Evolutionary conservation across 1,284 basidiomycete species (phyloP), one percentile per base, ranked within the genome.

Genomic region (Taiwanofungus camphoratus): DNA sequence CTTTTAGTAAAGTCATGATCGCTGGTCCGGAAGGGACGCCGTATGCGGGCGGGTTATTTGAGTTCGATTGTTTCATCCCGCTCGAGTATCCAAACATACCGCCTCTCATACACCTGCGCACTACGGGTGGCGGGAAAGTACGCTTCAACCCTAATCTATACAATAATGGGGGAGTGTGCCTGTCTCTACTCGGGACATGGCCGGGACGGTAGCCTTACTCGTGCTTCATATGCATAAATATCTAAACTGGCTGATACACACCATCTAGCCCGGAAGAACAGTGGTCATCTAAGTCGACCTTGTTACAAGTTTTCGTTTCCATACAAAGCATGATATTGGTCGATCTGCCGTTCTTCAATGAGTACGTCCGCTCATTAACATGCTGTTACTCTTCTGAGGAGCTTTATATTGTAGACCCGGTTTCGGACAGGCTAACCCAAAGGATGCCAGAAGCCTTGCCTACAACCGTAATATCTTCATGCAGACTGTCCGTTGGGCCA

Each of bases 261-360:
- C 26, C 29, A n/a, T 41, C 33, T 41, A 71, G 72, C 2, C 70
- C 72, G 29, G 73, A 77, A 51, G 75, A 77, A 58, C 65, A 71
- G 52, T 77, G 75, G 75, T 61, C 62, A 7, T 52, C 68, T 6
- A 70, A 70, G 39, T 77, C 73, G n/a, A 77, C 74, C 6, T 58
- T 77, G 20, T 59, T 77, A 27, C 76, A 77, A 53, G 74, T 77
- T 8, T 57, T 77, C 9, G 69, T 79, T 23, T 74, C 71, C 44
- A 76, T 77, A 18, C 74, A 77, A 53, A 71, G 70, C 53, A 77
- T 77, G 76, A 77, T 77, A 47, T 58, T 79, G 36, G 67, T 74
- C 31, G 73, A 77, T 40, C 49, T 66, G n/a, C 74, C 76, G 2
- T 77, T 69, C 51, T 77, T 71, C 59, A 77, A 77, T 51, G 76